Evolutionary conservation across 208 protist species (phyloP).

Genomic region (Acanthamoeba sp.): DNA sequence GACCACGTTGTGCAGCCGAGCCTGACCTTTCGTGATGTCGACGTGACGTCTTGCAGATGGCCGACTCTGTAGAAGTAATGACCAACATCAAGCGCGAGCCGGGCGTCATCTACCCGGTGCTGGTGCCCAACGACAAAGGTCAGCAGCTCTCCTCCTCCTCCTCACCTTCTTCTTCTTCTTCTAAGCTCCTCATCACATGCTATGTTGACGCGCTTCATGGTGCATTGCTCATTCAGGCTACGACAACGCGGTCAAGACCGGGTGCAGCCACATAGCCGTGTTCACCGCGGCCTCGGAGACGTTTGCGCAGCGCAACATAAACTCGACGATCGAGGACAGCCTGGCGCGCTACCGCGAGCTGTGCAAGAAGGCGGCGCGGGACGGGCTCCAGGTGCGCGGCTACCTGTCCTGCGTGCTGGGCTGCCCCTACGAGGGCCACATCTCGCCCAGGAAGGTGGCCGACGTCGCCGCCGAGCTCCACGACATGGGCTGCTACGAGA

Average conservation of each 20-base stretch:
- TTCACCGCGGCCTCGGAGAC: slow-evolving; percentile 89
- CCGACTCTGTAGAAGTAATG: slow-evolving; percentile 81
- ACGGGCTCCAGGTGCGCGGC: slow-evolving; percentile 86
- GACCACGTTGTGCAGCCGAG: no score
- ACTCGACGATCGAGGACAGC: slow-evolving; percentile 88
- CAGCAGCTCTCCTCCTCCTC: no score
- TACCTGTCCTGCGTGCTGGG: slow-evolving; percentile 90
- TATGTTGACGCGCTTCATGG: neutral
- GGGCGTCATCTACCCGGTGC: slow-evolving; percentile 86
- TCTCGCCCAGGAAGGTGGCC: slow-evolving; percentile 82
- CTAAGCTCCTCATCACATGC: neutral
- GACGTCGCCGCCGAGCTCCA: slow-evolving; percentile 82
- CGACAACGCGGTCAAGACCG: slow-evolving; percentile 5
- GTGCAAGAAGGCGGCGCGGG: slow-evolving; percentile 73
- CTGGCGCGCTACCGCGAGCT: slow-evolving; percentile 86
- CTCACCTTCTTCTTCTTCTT: neutral
- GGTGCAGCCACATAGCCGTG: slow-evolving; percentile 82
- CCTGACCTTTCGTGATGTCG: no score
- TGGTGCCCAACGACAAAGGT: slow-evolving; percentile 90
- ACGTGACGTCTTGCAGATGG: no score
- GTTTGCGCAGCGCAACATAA: slow-evolving; percentile 90
- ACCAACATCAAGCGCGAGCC: slow-evolving; percentile 73
- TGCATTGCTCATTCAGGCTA: slow-evolving; percentile 7
- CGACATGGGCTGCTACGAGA: slow-evolving; percentile 93
- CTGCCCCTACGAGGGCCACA: slow-evolving; percentile 89